Evolutionary conservation across 2,329 filamentous ascomycete genomes (phyloP).

Genomic region (Stachybotrys elegans): DNA sequence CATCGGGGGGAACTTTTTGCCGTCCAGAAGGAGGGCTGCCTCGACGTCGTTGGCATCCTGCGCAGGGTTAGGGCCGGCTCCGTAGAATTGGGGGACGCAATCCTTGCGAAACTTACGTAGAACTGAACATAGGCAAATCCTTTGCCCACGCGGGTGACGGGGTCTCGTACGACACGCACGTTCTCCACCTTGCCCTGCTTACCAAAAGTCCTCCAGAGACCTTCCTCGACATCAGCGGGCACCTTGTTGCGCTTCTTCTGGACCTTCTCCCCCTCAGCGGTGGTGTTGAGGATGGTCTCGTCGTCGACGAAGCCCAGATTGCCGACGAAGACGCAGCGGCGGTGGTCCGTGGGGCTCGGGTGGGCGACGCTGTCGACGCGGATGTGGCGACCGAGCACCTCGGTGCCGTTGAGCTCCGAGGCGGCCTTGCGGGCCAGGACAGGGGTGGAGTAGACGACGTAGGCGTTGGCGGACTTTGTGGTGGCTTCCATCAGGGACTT

Average conservation of each 20-base stretch:
- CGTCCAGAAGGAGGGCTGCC: slow-evolving; percentile 80
- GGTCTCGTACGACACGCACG: slow-evolving; percentile 85
- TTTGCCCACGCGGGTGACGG: slow-evolving; percentile 88
- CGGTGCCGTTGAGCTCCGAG: slow-evolving; percentile 73
- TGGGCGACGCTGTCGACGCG: slow-evolving; percentile 89
- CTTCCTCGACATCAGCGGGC: slow-evolving; percentile 86
- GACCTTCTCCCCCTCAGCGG: slow-evolving; percentile 59
- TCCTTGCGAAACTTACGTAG: slow-evolving; percentile 43
- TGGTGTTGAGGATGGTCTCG: slow-evolving; percentile 65
- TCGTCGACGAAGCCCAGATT: slow-evolving; percentile 96
- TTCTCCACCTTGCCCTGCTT: slow-evolving; percentile 80
- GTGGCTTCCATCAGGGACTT: slow-evolving; percentile 88
- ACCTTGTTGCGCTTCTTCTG: slow-evolving; percentile 70
- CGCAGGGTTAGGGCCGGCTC: slow-evolving; percentile 6
- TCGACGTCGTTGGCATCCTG: slow-evolving; percentile 83
- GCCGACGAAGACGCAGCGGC: slow-evolving; percentile 90
- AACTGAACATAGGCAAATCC: slow-evolving; percentile 98
- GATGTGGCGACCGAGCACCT: slow-evolving; percentile 81
- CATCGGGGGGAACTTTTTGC: slow-evolving; percentile 90
- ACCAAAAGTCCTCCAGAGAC: slow-evolving; percentile 77
- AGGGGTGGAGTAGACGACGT: slow-evolving; percentile 77
- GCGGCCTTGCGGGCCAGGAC: slow-evolving; percentile 72
- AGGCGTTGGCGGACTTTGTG: slow-evolving; percentile 89
- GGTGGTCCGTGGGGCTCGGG: slow-evolving; percentile 75
- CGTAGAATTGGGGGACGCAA: neutral